Evolutionary conservation across 2,329 filamentous ascomycete genomes (phyloP), one percentile per base, ranked within the genome.

Genomic region (Talaromyces piceae): DNA sequence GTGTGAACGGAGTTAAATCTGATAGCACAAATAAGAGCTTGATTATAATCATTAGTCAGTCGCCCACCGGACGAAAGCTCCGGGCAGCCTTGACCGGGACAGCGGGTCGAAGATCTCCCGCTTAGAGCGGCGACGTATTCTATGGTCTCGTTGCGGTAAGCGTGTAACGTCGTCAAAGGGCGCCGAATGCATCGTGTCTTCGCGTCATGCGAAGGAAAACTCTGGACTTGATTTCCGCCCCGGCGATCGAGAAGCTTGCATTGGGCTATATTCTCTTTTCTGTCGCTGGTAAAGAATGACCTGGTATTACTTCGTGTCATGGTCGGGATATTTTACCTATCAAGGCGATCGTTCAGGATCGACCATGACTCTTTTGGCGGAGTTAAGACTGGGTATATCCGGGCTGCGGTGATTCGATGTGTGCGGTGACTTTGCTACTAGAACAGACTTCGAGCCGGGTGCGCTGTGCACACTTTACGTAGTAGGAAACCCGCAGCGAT

Each of bases 91-190:
- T n/a, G 13, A 37, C 31, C n/a, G n/a, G 18, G 13, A 41, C 33
- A 16, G 46, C 33, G 51, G 31, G 31, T 37, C 31, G 31, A 37
- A 18, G 31, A 53, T 53, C 51, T 49, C 51, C 50, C 51, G 45
- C 46, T 41, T 53, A 53, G 31, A 49, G 51, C 51, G 46, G 51
- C 51, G 48, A 18, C 23, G 23, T 48, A 23, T 23, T 37, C 18
- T 37, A 30, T 31, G 26, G 7, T 44, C 6, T 3, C 25, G 25
- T 16, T 26, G 12, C 16, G 9, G 22, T 26, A 23, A 16, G 12
- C 12, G 3, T 16, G 12, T 27, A 26, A 26, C 8, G n/a, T n/a
- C n/a, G n/a, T n/a, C n/a, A 6, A 27, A 20, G 41, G 6, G 16
- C 41, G 26, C 27, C 27, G 23, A 45, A 23, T 45, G 23, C 43